phyloP scores from a whole-genome alignment of 2,329 filamentous ascomycete genomes.

The Zymoseptoria pseudotritici region DNA sequence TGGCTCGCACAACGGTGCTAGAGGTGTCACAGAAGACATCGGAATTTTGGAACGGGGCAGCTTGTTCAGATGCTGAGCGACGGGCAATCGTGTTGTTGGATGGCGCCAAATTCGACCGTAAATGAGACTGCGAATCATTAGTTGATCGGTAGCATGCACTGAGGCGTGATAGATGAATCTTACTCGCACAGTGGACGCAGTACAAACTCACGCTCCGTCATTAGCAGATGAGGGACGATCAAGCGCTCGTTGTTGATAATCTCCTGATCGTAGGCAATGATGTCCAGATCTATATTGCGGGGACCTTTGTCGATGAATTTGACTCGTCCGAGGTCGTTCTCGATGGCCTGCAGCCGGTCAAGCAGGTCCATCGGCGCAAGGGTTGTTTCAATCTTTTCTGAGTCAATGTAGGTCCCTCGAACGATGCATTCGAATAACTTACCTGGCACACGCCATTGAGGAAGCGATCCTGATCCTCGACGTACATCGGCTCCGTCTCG shows the following conservation, averaged over 20 bases:
- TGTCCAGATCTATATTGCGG: conserved; percentile 88
- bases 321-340: conserved; percentile 67
- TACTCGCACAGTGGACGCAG: conserved; percentile 77
- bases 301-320: conserved; percentile 91
- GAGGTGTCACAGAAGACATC: conserved; percentile 34
- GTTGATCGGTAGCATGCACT: background rate
- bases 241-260: conserved; percentile 62
- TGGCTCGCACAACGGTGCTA: conserved; percentile 39
- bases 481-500: conserved; percentile 96
- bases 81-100: conserved; percentile 29
- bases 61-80: conserved; percentile 30
- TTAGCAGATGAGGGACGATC: conserved; percentile 75
- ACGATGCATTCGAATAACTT: conserved; percentile 29
- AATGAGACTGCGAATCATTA: background rate
- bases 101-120: background rate
- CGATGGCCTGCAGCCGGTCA: conserved; percentile 75
- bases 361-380: conserved; percentile 69
- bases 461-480: conserved; percentile 79
- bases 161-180: conserved; percentile 20
- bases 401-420: background rate
- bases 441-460: conserved; percentile 92
- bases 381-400: conserved; percentile 65
- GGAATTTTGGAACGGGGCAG: conserved; percentile 25
- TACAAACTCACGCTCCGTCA: conserved; percentile 89
- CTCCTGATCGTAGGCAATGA: conserved; percentile 70